These are phyloP conservation scores for Dentipellis sp. DNA, from an alignment of 768 basidiomycete genomes.

Conservation along the genomic window DNA sequence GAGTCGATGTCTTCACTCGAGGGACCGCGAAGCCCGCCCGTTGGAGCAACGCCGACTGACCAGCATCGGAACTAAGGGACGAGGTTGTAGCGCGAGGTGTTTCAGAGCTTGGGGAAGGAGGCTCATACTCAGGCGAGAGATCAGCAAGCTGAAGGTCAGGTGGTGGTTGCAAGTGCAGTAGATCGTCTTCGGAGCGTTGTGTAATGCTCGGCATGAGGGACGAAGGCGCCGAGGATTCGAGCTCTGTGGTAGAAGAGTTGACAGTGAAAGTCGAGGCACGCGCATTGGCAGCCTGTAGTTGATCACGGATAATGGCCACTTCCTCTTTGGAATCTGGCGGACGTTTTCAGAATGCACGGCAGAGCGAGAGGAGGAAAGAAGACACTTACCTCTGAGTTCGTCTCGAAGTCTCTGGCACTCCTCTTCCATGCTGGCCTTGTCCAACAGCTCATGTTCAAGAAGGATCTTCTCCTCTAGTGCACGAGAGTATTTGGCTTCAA, in stretches of 20 bases:
- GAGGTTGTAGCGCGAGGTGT: constrained; percentile 10
- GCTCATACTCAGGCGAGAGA: constrained; percentile 29
- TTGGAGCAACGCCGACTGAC: constrained; percentile 40
- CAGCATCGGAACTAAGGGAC: constrained; percentile 20
- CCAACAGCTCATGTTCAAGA: constrained; percentile 89
- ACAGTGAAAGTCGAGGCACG: constrained; percentile 17
- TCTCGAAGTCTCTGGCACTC: constrained; percentile 87
- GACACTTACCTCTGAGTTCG: constrained; percentile 71
- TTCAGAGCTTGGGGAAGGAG: constrained; percentile 1
- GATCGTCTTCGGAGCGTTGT: constrained; percentile 43
- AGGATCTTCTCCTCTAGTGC: constrained; percentile 96
- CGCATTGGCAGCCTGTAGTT: constrained; percentile 36
- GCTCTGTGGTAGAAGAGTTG: constrained; percentile 16
- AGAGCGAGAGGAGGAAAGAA: constrained; percentile 4
- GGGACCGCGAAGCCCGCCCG: constrained; percentile 38
- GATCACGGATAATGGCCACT: constrained; percentile 74
- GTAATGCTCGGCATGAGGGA: constrained; percentile 14
- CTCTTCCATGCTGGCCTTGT: constrained; percentile 86
- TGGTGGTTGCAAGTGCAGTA: constrained; percentile 50
- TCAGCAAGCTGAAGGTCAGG: constrained; percentile 54
- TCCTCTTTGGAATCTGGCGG: constrained; percentile 74
- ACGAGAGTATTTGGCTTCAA: constrained; percentile 83
- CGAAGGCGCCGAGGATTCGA: constrained; percentile 22
- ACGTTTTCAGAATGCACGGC: neutral
- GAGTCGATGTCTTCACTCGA: constrained; percentile 29